These are phyloP conservation scores for Colletotrichum shisoi DNA, from an alignment of 2,329 filamentous ascomycete genomes.

Conservation along the genomic window DNA sequence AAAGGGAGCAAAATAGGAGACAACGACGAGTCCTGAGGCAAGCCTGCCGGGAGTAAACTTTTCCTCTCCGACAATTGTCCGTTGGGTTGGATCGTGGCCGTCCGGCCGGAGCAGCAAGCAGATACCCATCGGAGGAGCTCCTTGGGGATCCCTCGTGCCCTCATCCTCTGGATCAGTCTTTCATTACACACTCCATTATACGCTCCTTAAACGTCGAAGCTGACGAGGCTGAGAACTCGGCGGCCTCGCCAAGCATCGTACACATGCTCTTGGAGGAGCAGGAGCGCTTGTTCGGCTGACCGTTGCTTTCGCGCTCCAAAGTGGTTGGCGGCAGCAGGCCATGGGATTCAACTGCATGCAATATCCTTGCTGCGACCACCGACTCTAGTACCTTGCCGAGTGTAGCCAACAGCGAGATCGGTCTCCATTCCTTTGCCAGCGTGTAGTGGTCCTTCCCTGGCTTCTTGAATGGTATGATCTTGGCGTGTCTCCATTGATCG, in stretches of 20 bases:
- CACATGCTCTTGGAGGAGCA: constrained; percentile 11
- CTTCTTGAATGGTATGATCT: constrained; percentile 45
- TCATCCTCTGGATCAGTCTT: too few species aligned
- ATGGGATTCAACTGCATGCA: background rate
- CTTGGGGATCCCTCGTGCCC: too few species aligned
- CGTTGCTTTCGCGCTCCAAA: constrained; percentile 2
- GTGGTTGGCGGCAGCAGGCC: constrained; percentile 4
- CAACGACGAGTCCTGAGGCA: background rate
- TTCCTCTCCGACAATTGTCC: too few species aligned
- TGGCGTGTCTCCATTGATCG: constrained; percentile 34
- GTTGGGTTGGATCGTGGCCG: too few species aligned
- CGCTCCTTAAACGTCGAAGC: too few species aligned
- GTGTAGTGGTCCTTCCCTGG: constrained; percentile 39
- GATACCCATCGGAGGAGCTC: too few species aligned
- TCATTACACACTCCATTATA: too few species aligned
- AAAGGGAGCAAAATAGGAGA: constrained; percentile 42
- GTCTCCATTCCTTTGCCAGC: constrained; percentile 43
- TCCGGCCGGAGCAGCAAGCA: too few species aligned
- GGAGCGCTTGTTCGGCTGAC: constrained; percentile 11
- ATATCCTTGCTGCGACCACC: constrained; percentile 10
- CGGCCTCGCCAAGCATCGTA: background rate
- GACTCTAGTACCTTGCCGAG: constrained; percentile 41
- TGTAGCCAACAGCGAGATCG: constrained; percentile 44
- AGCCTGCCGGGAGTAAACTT: too few species aligned
- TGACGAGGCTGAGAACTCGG: too few species aligned